phyloP scores from a whole-genome alignment of 768 basidiomycete genomes.

The Amanita thiersii region DNA sequence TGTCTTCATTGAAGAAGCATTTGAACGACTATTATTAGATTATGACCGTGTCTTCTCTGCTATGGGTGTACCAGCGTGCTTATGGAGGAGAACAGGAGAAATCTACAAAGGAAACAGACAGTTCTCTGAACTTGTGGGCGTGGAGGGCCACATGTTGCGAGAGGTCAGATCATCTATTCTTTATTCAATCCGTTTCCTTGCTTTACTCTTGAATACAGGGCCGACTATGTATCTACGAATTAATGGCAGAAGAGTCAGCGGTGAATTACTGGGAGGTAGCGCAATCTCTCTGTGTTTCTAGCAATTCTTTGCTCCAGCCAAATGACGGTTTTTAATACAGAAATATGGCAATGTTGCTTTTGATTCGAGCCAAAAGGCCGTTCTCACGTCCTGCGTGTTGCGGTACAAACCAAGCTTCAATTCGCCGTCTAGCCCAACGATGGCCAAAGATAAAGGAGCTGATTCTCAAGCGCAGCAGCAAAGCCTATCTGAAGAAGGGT shows the following conservation, averaged over 20 bases:
- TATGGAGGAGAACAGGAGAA: slow-evolving; percentile 95
- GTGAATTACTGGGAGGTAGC: slow-evolving; percentile 95
- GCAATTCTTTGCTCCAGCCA: not conserved
- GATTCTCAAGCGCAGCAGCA: slow-evolving; percentile 18
- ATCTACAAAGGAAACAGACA: slow-evolving; percentile 98
- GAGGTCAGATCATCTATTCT: slow-evolving; percentile 44
- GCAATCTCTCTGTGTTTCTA: slow-evolving; percentile 2
- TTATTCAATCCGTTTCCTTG: not conserved
- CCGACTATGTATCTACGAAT: slow-evolving; percentile 91
- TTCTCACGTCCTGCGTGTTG: slow-evolving; percentile 85
- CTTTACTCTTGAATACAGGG: slow-evolving; percentile 38
- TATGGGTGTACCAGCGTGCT: slow-evolving; percentile 95
- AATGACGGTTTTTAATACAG: slow-evolving; percentile 25
- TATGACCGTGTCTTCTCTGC: slow-evolving; percentile 93
- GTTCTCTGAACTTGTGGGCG: slow-evolving; percentile 84
- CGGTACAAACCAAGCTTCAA: slow-evolving; percentile 67
- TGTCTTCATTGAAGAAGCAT: slow-evolving; percentile 96
- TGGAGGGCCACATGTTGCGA: slow-evolving; percentile 83
- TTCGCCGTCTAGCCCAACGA: slow-evolving; percentile 22
- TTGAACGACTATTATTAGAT: slow-evolving; percentile 89
- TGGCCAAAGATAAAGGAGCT: slow-evolving; percentile 19
- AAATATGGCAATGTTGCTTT: slow-evolving; percentile 95
- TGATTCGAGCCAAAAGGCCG: slow-evolving; percentile 87
- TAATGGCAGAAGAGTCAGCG: slow-evolving; percentile 96
- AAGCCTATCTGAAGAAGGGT: slow-evolving; percentile 53